Conservation (phyloP, 2,329 filamentous ascomycete species). For the Pseudocercospora fijiensis region DNA sequence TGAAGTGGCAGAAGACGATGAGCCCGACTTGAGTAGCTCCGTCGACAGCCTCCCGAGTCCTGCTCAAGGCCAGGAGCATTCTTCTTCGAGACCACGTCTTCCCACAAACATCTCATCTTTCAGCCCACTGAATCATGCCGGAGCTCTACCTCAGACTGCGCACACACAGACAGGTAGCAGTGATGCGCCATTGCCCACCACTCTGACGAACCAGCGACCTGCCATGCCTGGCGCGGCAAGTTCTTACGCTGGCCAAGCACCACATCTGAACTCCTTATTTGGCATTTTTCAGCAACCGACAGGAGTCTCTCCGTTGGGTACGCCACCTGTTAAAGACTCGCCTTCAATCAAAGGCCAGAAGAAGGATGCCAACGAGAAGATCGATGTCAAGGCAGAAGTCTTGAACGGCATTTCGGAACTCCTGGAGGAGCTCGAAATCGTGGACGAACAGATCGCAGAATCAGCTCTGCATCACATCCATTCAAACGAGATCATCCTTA, state of each 20-base stretch:
- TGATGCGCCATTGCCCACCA: conserved; percentile 9
- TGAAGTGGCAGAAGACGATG: conserved; percentile 82
- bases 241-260: conserved; percentile 58
- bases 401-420: conserved; percentile 94
- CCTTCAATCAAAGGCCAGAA: conserved; percentile 37
- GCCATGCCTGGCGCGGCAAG: conserved; percentile 61
- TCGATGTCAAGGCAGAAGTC: conserved; percentile 83
- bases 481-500: conserved; percentile 87
- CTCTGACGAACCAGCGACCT: conserved; percentile 51
- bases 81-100: conserved; percentile 21
- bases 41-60: conserved; percentile 41
- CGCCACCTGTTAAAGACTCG: conserved; percentile 27
- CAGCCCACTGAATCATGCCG: conserved; percentile 48
- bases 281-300: conserved; percentile 74
- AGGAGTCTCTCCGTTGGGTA: conserved; percentile 25
- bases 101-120: conserved; percentile 48
- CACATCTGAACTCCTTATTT: conserved; percentile 71
- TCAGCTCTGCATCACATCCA: conserved; percentile 91
- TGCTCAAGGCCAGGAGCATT: conserved; percentile 23
- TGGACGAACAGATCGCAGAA: conserved; percentile 87
- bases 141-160: conserved; percentile 25
- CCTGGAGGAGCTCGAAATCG: conserved; percentile 88
- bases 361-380: conserved; percentile 39
- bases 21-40: conserved; percentile 60
- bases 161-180: conserved; percentile 27